Conservation (phyloP, 768 basidiomycete genomes). For the Amanita pseudoporphyria region DNA sequence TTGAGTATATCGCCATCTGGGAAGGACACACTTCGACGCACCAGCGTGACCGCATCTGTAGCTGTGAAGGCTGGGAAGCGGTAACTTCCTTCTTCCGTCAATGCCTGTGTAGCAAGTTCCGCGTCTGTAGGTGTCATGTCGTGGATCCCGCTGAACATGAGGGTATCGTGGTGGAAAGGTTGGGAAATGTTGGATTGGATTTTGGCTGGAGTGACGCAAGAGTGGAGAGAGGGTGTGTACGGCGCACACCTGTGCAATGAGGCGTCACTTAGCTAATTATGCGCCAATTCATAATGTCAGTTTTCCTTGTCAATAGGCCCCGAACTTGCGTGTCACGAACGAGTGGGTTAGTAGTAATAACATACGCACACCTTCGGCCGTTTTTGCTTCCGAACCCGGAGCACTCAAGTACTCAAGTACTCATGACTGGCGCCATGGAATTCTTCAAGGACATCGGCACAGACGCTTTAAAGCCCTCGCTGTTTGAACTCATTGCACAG, state of each 20-base stretch:
- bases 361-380: background rate
- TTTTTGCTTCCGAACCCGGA: constrained; percentile 3
- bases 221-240: background rate
- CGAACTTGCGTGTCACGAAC: background rate
- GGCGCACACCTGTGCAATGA: background rate
- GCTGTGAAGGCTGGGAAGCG: constrained; percentile 70
- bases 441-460: constrained; percentile 73
- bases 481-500: constrained; percentile 90
- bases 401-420: too few relatives aligned
- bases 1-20: background rate
- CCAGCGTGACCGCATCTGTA: constrained; percentile 71
- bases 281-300: too few relatives aligned
- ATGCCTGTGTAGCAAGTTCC: constrained; percentile 61
- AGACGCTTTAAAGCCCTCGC: constrained; percentile 66
- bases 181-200: background rate
- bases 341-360: background rate
- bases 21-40: constrained; percentile 16
- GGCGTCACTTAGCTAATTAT: too few relatives aligned
- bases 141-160: constrained; percentile 59
- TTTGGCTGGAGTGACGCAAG: background rate
- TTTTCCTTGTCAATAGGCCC: background rate
- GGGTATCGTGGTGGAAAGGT: constrained; percentile 6
- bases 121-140: constrained; percentile 58
- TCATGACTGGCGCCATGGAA: constrained; percentile 42
- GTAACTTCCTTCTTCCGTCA: constrained; percentile 59